Percentiles rank a stretch among this genome's conserved stretches.
Conservation (phyloP, 176 grass and related monocot genomes). For the Cenchrus fungigraminus region DNA sequence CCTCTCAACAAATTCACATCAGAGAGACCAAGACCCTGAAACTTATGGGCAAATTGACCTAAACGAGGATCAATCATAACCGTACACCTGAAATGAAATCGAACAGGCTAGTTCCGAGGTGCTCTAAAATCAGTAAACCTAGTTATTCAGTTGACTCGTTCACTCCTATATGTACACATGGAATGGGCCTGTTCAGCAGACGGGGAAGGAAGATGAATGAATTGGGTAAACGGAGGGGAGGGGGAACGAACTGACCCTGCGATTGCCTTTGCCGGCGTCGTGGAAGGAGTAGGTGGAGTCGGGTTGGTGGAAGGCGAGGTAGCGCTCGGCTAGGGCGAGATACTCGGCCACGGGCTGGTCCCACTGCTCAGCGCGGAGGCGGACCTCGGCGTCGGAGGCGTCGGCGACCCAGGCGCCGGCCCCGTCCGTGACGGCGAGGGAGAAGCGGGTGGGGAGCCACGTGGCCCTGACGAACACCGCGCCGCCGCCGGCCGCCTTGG, state of each 20-base stretch:
- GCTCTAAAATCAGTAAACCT: not conserved
- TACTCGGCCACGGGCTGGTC: constrained; percentile 83
- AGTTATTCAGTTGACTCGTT: not conserved
- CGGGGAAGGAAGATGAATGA: not conserved
- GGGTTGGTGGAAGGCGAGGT: constrained; percentile 78
- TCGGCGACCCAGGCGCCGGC: constrained; percentile 75
- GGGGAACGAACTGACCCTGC: constrained; percentile 57
- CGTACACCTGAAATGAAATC: not conserved
- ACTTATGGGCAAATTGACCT: not conserved
- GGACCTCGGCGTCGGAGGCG: constrained; percentile 83
- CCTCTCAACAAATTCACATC: not conserved
- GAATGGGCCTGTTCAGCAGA: not conserved
- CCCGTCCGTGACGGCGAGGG: constrained; percentile 81
- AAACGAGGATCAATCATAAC: not conserved
- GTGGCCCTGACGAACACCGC: constrained; percentile 71
- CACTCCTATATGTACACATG: not conserved
- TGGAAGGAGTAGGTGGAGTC: constrained; percentile 78
- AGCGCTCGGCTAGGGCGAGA: constrained; percentile 67
- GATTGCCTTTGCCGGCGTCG: constrained; percentile 69
- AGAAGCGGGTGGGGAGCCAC: constrained; percentile 79
- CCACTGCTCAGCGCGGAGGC: constrained; percentile 90
- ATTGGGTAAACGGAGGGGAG: not conserved
- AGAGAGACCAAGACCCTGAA: not conserved
- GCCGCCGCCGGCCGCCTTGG: constrained; percentile 37
- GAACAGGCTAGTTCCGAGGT: not conserved